Percentiles rank a stretch among this genome's conserved stretches.
phyloP scores from a whole-genome alignment of 768 basidiomycete species.

The Mrakia hoshinonis region DNA sequence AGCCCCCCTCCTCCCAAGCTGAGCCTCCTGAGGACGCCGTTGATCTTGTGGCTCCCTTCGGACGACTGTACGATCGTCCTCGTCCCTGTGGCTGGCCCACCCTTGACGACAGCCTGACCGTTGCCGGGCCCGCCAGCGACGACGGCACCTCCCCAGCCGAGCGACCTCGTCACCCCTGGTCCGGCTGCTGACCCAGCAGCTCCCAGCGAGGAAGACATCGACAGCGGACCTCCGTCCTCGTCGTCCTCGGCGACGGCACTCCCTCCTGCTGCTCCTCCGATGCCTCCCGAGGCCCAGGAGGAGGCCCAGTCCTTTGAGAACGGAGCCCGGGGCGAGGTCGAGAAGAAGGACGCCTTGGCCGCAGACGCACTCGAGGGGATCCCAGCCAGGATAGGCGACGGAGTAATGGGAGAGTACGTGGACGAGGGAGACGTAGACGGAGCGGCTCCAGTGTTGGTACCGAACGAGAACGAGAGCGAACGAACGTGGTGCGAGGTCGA shows the following conservation, averaged over 20 bases:
- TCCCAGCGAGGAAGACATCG: neutral
- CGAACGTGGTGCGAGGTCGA: slow-evolving; percentile 14
- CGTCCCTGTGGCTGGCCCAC: neutral
- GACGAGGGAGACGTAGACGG: neutral
- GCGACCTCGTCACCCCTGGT: neutral
- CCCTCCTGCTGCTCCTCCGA: neutral
- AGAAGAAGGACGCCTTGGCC: slow-evolving; percentile 1
- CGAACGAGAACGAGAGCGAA: slow-evolving; percentile 4
- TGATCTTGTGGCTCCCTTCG: slow-evolving; percentile 4
- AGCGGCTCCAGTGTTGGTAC: neutral
- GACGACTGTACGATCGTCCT: neutral
- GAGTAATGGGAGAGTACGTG: slow-evolving; percentile 1
- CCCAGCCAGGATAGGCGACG: slow-evolving; percentile 3
- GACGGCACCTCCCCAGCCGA: neutral
- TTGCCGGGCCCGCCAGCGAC: neutral
- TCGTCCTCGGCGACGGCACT: neutral
- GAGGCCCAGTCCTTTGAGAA: neutral
- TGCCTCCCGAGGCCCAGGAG: neutral
- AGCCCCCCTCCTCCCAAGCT: neutral
- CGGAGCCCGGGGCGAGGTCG: neutral
- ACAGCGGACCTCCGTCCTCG: neutral
- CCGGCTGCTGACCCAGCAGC: neutral
- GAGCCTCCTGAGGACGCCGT: neutral
- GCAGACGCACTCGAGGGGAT: neutral
- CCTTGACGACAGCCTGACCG: neutral